Base-by-base conservation (phyloP, 495 filamentous ascomycete genomes). In the Pseudevernia furfuracea region DNA sequence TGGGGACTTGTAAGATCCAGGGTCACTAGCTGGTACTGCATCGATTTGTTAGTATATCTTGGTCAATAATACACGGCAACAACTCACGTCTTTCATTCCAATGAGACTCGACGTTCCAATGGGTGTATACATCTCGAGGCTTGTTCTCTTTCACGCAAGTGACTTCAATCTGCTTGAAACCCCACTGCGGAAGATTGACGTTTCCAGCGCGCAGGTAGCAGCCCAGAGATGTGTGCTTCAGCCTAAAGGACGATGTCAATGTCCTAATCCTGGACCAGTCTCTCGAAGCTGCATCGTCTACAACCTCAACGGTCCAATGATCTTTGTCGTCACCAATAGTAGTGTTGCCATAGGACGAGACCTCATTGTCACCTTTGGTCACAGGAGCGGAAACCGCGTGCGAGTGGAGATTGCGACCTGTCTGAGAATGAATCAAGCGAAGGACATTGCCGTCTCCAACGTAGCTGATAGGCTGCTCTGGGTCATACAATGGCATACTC, bases 141-240 rank as follows among this genome's bases (percentile, higher is more conserved):
- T 93, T 92, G 78, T 97, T 97, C 68, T 89, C 87, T 80, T 97
- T 97, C 65, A 84, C 84, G 76, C 94, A 98, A 23, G 92, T 96
- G 32, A 92, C 91, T 78, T 98, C 94, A 69, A 97, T 97, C 75
- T 98, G 94, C 79, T 98, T 98, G 84, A 98, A 98, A 65, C 94
- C 94, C 94, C 94, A 98, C 72, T 97, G 94, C 30, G 94, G 94
- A 61, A 98, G 82, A 74, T 97, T 97, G 70, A 92, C 88, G 70
- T 96, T 98, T 67, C 93, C 95, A 62, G 94, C 94, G 62, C 95
- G 86, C 32, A 98, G 82, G 73, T 97, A 98, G 75, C 94, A 98
- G 61, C 91, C 91, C 62, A 97, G 79, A 55, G 83, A 80, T 43
- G 85, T 83, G 71, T 97, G 91, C 75, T 83, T 92, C 43, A 98